Evolutionary conservation across 2,329 filamentous ascomycete genomes (phyloP).

Genomic region (Colletotrichum melonis): DNA sequence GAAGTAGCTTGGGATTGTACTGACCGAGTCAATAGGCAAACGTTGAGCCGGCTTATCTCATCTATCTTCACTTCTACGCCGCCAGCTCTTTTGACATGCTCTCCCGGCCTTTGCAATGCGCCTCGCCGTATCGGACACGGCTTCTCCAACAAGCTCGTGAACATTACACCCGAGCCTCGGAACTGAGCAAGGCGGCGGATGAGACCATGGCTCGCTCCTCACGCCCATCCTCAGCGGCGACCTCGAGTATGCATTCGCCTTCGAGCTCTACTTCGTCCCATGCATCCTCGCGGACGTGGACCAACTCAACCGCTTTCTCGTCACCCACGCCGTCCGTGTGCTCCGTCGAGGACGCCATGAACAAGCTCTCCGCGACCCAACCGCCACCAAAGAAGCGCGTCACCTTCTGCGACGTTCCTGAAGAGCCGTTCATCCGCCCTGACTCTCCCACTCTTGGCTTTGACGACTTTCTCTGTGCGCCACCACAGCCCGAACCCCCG

Average conservation of each 20-base stretch:
- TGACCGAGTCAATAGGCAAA: conserved; percentile 43
- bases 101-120: conserved; percentile 58
- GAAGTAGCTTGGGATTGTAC: not conserved
- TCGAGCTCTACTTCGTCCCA: conserved; percentile 54
- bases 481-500: conserved; percentile 30
- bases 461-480: conserved; percentile 52
- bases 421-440: conserved; percentile 63
- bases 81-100: conserved; percentile 69
- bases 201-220: conserved; percentile 52
- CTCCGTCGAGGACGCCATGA: conserved; percentile 46
- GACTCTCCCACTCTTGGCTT: conserved; percentile 71
- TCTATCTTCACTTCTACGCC: conserved; percentile 72
- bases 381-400: conserved; percentile 51
- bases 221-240: conserved; percentile 50
- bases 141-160: conserved; percentile 63
- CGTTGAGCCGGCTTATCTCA: conserved; percentile 64
- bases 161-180: conserved; percentile 62
- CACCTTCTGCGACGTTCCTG: conserved; percentile 48
- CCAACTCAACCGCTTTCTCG: conserved; percentile 55
- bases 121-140: conserved; percentile 57
- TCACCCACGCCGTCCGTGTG: conserved; percentile 60
- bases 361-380: conserved; percentile 8
- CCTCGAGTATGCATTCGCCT: conserved; percentile 58
- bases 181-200: conserved; percentile 60
- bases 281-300: conserved; percentile 50